phyloP scores from a whole-genome alignment of 139 green algal genomes.

The Chlorella vulgaris region DNA sequence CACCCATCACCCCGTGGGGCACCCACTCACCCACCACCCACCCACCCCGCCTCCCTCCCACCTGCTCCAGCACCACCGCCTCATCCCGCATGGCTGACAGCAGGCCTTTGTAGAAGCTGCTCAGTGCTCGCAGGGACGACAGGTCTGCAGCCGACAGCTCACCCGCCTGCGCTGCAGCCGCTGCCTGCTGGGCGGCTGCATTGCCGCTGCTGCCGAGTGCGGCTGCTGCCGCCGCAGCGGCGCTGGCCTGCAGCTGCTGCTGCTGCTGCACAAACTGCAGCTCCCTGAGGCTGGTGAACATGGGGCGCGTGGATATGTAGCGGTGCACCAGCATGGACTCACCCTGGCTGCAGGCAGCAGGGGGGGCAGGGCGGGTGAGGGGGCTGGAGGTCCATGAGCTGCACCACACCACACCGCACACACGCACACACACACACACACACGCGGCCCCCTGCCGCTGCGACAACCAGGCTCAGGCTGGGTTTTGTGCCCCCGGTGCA shows the following conservation, averaged over 20 bases:
- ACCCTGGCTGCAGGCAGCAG: slow-evolving; percentile 7
- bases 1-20: too few relatives aligned
- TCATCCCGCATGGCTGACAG: slow-evolving; percentile 55
- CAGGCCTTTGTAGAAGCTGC: slow-evolving; percentile 52
- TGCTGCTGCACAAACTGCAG: slow-evolving; percentile 29
- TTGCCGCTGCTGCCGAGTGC: neutral
- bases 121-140: slow-evolving; percentile 36
- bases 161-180: neutral
- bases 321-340: slow-evolving; percentile 43
- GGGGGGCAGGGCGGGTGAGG: neutral
- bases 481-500: too few relatives aligned
- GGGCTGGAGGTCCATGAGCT: neutral
- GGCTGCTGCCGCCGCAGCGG: neutral
- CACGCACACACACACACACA: neutral
- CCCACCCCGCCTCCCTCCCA: neutral
- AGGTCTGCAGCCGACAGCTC: slow-evolving; percentile 2
- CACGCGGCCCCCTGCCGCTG: too few relatives aligned
- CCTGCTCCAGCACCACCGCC: slow-evolving; percentile 57
- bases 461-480: too few relatives aligned
- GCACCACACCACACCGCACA: neutral
- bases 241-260: slow-evolving; percentile 7
- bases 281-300: slow-evolving; percentile 59
- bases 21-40: too few relatives aligned
- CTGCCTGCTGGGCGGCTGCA: neutral
- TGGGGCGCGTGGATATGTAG: slow-evolving; percentile 59